Evolutionary conservation across 2,329 filamentous ascomycete genomes (phyloP).

Genomic region (Nemania sp.): DNA sequence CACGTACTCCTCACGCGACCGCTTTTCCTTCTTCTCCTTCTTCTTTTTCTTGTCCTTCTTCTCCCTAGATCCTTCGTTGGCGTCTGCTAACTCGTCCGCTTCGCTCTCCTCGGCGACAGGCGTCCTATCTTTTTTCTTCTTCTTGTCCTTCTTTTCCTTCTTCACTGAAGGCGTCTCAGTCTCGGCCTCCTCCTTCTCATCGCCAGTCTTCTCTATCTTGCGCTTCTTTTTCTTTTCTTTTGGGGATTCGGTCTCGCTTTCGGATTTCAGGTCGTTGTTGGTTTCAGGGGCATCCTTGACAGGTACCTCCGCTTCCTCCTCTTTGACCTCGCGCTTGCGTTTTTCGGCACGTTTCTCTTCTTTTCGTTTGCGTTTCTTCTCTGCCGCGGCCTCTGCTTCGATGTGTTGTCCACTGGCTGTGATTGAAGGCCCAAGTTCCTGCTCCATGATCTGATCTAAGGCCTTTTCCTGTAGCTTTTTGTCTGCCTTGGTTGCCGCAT

Average conservation of each 20-base stretch:
- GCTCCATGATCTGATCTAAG: slow-evolving; percentile 27
- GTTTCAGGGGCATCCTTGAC: slow-evolving; percentile 17
- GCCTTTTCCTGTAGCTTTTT: slow-evolving; percentile 15
- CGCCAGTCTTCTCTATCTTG: slow-evolving; percentile 30
- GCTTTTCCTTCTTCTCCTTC: slow-evolving; percentile 37
- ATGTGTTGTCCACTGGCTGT: slow-evolving; percentile 10
- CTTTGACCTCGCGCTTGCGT: slow-evolving; percentile 35
- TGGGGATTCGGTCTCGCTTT: slow-evolving; percentile 24
- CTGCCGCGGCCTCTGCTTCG: slow-evolving; percentile 28
- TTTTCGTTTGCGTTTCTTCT: slow-evolving; percentile 40
- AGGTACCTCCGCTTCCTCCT: slow-evolving; percentile 24
- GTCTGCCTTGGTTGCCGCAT: slow-evolving; percentile 16
- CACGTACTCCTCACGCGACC: slow-evolving; percentile 30
- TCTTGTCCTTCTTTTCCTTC: slow-evolving; percentile 29
- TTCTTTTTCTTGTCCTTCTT: slow-evolving; percentile 28
- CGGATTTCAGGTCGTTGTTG: slow-evolving; percentile 20
- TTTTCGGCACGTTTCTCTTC: slow-evolving; percentile 46
- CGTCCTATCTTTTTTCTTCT: slow-evolving; percentile 19
- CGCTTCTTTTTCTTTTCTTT: slow-evolving; percentile 40
- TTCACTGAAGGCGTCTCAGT: slow-evolving; percentile 28
- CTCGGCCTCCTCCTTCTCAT: slow-evolving; percentile 26
- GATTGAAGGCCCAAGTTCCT: slow-evolving; percentile 24
- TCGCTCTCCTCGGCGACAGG: slow-evolving; percentile 6
- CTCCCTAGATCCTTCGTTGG: slow-evolving; percentile 10
- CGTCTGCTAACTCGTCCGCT: not conserved